Evolutionary conservation across 2,329 filamentous ascomycete genomes (phyloP).

Genomic region (Chalara sp.): DNA sequence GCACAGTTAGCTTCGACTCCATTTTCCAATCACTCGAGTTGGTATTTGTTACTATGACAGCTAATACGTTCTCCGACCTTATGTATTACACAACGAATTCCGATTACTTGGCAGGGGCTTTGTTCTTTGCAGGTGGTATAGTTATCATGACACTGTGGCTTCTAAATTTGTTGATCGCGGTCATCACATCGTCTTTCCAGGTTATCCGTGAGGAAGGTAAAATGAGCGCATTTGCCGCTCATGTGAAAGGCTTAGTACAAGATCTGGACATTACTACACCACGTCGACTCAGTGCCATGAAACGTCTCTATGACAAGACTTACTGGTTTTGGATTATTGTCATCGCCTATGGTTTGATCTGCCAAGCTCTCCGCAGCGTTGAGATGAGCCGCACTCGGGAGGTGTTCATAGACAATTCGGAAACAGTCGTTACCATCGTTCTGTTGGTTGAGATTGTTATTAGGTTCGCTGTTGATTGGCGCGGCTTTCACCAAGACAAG

Average conservation of each 20-base stretch:
- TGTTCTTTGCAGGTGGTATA: constrained; percentile 70
- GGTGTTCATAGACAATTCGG: constrained; percentile 62
- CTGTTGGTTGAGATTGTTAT: constrained; percentile 78
- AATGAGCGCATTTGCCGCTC: constrained; percentile 82
- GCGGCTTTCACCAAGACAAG: constrained; percentile 66
- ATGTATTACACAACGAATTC: constrained; percentile 92
- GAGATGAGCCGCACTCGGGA: constrained; percentile 58
- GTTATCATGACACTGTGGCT: constrained; percentile 95
- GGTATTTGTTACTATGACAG: constrained; percentile 97
- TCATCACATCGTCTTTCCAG: constrained; percentile 97
- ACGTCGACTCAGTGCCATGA: constrained; percentile 46
- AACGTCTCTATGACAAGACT: constrained; percentile 68
- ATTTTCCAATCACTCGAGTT: constrained; percentile 86
- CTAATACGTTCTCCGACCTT: constrained; percentile 91
- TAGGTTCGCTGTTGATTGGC: constrained; percentile 73
- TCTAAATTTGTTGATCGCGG: constrained; percentile 87
- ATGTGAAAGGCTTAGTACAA: constrained; percentile 42
- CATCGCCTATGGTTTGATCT: constrained; percentile 74
- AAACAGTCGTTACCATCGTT: constrained; percentile 69
- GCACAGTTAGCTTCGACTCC: constrained; percentile 91
- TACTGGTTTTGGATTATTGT: constrained; percentile 71
- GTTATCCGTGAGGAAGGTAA: constrained; percentile 96
- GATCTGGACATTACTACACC: constrained; percentile 26
- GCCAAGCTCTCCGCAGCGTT: constrained; percentile 71
- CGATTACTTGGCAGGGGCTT: constrained; percentile 78